phyloP scores from a whole-genome alignment of 202 grass and related monocot species.

The Brachypodium distachyon region DNA sequence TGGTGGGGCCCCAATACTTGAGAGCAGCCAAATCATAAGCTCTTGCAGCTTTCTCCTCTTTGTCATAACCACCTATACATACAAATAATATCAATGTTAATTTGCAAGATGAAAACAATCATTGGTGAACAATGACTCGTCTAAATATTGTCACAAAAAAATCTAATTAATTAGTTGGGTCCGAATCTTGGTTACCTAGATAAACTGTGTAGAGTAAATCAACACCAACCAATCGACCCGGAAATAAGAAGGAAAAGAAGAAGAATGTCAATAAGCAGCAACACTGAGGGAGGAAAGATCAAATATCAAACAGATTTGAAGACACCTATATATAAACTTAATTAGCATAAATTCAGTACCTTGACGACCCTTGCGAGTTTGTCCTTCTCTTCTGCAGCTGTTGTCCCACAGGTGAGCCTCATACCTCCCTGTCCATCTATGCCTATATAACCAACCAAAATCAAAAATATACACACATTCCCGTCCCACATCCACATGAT shows the following conservation, averaged over 20 bases:
- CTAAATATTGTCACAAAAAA: not conserved
- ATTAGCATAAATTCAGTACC: conserved; percentile 38
- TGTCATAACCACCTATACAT: conserved; percentile 87
- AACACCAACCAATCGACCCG: not conserved
- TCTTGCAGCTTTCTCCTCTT: conserved; percentile 98
- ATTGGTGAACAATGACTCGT: not conserved
- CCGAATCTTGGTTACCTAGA: conserved; percentile 48
- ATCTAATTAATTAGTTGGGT: not conserved
- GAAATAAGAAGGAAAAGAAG: not conserved
- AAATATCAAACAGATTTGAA: not conserved
- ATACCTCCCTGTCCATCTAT: conserved; percentile 98
- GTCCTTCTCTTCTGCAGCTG: conserved; percentile 96
- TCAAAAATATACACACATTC: too few relatives aligned
- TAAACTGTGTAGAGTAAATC: conserved; percentile 51
- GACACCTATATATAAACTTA: not conserved
- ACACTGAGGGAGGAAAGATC: not conserved
- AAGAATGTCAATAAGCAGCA: conserved; percentile 1
- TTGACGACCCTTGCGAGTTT: conserved; percentile 96
- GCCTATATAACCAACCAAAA: conserved; percentile 41
- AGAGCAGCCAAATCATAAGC: conserved; percentile 99
- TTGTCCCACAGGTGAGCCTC: conserved; percentile 98
- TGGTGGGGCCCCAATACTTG: conserved; percentile 89
- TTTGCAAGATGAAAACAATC: too few relatives aligned
- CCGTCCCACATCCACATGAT: too few relatives aligned
- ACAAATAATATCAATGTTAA: too few relatives aligned